phyloP scores from a whole-genome alignment of 306 rosid genomes.

The Lagenaria siceraria region DNA sequence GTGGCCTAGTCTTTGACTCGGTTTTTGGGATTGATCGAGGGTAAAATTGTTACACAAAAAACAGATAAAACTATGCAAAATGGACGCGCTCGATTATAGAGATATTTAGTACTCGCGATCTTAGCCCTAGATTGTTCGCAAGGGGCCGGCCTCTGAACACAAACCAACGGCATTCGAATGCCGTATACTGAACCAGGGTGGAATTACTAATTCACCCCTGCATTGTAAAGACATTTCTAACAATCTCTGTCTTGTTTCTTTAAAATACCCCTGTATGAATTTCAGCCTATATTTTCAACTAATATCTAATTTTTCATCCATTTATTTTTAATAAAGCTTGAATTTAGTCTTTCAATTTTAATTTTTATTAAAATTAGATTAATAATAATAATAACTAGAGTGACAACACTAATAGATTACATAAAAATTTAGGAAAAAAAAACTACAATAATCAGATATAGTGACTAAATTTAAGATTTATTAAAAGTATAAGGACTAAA shows the following conservation, averaged over 20 bases:
- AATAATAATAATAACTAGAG: too few relatives aligned
- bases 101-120: background rate
- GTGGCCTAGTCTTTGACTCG: constrained; percentile 65
- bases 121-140: background rate
- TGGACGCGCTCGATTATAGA: background rate
- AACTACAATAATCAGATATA: too few relatives aligned
- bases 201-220: background rate
- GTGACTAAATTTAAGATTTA: too few relatives aligned
- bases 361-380: too few relatives aligned
- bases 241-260: background rate
- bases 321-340: too few relatives aligned
- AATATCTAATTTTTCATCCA: too few relatives aligned
- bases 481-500: too few relatives aligned
- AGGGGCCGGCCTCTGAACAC: background rate
- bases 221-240: background rate
- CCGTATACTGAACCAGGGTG: background rate
- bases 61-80: constrained; percentile 6
- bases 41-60: constrained; percentile 20
- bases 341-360: too few relatives aligned
- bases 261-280: too few relatives aligned
- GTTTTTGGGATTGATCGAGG: constrained; percentile 34
- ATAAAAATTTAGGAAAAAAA: too few relatives aligned
- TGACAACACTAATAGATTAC: too few relatives aligned
- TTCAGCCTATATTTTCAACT: too few relatives aligned
- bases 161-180: background rate